Conservation (phyloP, 805 yeast species). For the Candida takata region DNA sequence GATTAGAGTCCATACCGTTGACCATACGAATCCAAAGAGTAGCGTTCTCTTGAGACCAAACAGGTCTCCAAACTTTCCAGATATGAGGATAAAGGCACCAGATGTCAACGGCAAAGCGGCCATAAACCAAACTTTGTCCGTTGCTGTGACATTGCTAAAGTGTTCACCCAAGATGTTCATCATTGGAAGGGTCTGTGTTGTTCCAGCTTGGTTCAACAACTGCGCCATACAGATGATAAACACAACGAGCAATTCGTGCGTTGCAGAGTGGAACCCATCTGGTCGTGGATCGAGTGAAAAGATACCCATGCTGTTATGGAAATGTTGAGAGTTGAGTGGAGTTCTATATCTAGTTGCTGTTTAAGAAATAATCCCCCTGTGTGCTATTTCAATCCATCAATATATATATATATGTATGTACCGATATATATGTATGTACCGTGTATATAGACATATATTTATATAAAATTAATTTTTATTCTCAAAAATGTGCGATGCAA, state of each 20-base stretch:
- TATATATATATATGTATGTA: too few relatives aligned
- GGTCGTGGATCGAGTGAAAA: constrained; percentile 14
- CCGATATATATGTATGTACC: too few relatives aligned
- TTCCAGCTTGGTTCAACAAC: constrained; percentile 34
- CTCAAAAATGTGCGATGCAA: too few relatives aligned
- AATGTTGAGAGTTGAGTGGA: too few relatives aligned
- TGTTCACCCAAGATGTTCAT: constrained; percentile 28
- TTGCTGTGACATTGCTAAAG: constrained; percentile 24
- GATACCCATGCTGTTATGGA: not conserved
- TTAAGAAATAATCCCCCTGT: too few relatives aligned
- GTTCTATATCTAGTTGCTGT: too few relatives aligned
- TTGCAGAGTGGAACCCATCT: constrained; percentile 4
- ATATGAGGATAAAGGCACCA: constrained; percentile 63
- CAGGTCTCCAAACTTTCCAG: constrained; percentile 69
- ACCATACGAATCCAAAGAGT: constrained; percentile 49
- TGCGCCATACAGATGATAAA: constrained; percentile 29
- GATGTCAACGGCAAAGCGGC: constrained; percentile 66
- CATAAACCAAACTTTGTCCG: constrained; percentile 52
- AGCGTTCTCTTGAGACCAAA: constrained; percentile 55
- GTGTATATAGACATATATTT: too few relatives aligned
- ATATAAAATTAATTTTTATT: too few relatives aligned
- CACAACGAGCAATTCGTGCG: constrained; percentile 25
- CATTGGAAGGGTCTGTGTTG: constrained; percentile 31
- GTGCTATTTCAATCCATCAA: too few relatives aligned
- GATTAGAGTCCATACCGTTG: constrained; percentile 49